Evolutionary conservation across 129 eudicot genomes (phyloP).

Genomic region (Ambrosia trifida): DNA sequence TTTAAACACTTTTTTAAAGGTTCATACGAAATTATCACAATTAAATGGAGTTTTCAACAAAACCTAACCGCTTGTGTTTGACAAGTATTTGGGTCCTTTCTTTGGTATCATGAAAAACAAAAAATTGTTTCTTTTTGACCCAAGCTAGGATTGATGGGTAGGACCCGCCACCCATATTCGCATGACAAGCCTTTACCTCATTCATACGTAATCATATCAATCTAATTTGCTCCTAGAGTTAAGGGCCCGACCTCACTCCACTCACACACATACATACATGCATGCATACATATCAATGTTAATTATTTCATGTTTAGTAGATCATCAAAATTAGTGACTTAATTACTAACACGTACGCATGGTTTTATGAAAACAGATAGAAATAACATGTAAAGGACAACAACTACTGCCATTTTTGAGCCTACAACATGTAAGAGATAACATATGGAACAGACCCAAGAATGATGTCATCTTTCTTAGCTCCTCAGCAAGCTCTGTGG

Average conservation of each 20-base stretch:
- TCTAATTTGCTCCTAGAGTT: too few species aligned
- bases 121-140: neutral
- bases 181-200: conserved; percentile 53
- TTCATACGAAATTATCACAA: too few species aligned
- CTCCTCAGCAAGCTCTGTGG: conserved; percentile 25
- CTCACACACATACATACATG: neutral
- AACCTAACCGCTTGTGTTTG: too few species aligned
- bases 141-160: conserved; percentile 20
- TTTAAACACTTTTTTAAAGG: too few species aligned
- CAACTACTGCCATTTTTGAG: conserved; percentile 58
- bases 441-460: conserved; percentile 47
- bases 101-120: conserved; percentile 3
- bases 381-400: conserved; percentile 86
- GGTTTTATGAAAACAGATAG: conserved; percentile 46
- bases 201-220: conserved; percentile 17
- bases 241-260: too few species aligned
- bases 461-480: conserved; percentile 26
- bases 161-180: conserved; percentile 27
- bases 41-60: too few species aligned
- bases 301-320: neutral
- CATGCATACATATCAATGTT: neutral
- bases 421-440: conserved; percentile 78
- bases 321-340: neutral
- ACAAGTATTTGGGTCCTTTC: neutral
- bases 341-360: neutral